Conservation (phyloP, 1,139 yeast species). For the Scheffersomyces lignicola region DNA sequence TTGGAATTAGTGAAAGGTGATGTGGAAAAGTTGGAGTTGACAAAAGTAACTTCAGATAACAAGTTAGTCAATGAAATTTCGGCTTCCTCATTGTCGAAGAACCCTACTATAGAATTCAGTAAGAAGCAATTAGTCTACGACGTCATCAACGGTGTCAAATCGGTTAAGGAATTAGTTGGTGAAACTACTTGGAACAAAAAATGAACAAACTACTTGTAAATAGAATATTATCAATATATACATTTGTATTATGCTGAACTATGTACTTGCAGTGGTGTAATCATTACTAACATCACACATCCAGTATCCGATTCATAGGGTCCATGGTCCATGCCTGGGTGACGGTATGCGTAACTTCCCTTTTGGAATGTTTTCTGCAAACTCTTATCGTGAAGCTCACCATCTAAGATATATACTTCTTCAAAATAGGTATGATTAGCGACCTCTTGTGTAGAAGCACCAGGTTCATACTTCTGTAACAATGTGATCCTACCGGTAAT, state of each 20-base stretch:
- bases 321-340: slow-evolving; percentile 3
- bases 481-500: not conserved
- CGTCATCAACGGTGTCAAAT: slow-evolving; percentile 27
- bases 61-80: slow-evolving; percentile 8
- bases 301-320: not conserved
- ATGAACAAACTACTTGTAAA: slow-evolving; percentile 5
- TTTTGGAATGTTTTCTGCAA: not conserved
- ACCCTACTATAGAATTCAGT: slow-evolving; percentile 28
- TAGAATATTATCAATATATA: not conserved
- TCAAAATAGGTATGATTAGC: slow-evolving; percentile 1
- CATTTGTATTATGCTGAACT: not conserved
- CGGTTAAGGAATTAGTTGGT: slow-evolving; percentile 24
- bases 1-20: slow-evolving; percentile 39
- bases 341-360: slow-evolving; percentile 2
- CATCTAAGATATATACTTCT: slow-evolving; percentile 1
- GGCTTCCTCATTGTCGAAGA: slow-evolving; percentile 26
- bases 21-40: slow-evolving; percentile 12
- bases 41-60: slow-evolving; percentile 9
- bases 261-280: not conserved
- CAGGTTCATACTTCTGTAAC: slow-evolving; percentile 2
- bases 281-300: slow-evolving; percentile 1
- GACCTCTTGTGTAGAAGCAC: not conserved
- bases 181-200: slow-evolving; percentile 30
- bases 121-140: slow-evolving; percentile 32
- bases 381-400: not conserved